A percentile compares a stretch with the other conserved stretches of the same genome.
Evolutionary conservation across 495 filamentous ascomycete genomes (phyloP).

Genomic region (Penicillium samsonianum): DNA sequence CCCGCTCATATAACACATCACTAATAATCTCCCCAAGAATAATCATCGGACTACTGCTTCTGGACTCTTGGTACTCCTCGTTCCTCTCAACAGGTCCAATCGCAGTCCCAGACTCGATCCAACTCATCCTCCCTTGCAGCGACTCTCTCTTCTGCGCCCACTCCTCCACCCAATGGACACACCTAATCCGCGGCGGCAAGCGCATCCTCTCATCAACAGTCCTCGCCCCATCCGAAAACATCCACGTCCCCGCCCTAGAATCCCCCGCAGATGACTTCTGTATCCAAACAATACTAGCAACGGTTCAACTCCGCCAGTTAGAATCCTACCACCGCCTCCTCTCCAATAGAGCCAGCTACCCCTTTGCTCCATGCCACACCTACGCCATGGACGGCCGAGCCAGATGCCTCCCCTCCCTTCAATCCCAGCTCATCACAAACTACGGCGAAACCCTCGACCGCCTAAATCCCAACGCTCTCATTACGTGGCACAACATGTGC

Average conservation of each 20-base stretch:
- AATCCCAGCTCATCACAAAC: slow-evolving; percentile 41
- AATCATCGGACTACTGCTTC: slow-evolving; percentile 49
- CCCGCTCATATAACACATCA: neutral
- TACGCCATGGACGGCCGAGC: slow-evolving; percentile 49
- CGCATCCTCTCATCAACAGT: slow-evolving; percentile 43
- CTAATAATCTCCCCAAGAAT: slow-evolving; percentile 24
- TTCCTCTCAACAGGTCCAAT: slow-evolving; percentile 52
- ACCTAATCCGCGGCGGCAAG: slow-evolving; percentile 43
- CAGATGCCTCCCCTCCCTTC: slow-evolving; percentile 40
- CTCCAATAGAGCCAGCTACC: slow-evolving; percentile 42
- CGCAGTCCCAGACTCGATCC: slow-evolving; percentile 48
- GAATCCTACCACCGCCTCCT: slow-evolving; percentile 50
- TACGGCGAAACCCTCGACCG: slow-evolving; percentile 45
- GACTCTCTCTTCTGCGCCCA: slow-evolving; percentile 49
- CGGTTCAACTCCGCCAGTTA: slow-evolving; percentile 47
- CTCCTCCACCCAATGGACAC: slow-evolving; percentile 49
- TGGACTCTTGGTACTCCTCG: slow-evolving; percentile 55
- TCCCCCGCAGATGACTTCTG: slow-evolving; percentile 40
- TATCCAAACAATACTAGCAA: slow-evolving; percentile 42
- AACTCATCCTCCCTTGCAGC: slow-evolving; percentile 50
- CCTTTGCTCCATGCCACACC: slow-evolving; percentile 47
- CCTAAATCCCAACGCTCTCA: slow-evolving; percentile 47
- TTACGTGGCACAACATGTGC: slow-evolving; percentile 56
- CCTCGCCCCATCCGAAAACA: slow-evolving; percentile 40
- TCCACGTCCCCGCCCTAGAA: slow-evolving; percentile 39